These are phyloP conservation scores for Leishmania martiniquensis DNA, from an alignment of 208 protist species.

Conservation along the genomic window DNA sequence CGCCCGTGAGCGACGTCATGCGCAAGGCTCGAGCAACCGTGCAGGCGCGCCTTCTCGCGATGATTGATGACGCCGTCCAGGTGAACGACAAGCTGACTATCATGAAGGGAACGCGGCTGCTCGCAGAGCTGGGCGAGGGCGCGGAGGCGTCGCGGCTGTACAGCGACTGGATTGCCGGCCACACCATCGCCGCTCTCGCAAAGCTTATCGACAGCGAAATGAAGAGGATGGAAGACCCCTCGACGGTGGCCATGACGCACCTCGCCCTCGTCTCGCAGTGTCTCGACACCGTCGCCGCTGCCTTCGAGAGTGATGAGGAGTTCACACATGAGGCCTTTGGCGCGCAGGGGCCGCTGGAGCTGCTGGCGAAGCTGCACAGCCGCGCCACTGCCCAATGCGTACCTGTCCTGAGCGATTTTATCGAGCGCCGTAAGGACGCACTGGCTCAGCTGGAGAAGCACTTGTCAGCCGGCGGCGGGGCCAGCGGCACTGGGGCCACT, in stretches of 20 bases:
- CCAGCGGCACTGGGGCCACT: slow-evolving; percentile 3
- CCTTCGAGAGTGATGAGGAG: slow-evolving; percentile 77
- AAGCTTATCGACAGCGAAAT: slow-evolving; percentile 76
- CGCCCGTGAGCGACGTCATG: slow-evolving; percentile 28
- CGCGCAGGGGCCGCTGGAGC: slow-evolving; percentile 41
- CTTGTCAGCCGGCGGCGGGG: slow-evolving; percentile 4
- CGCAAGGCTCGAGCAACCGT: slow-evolving; percentile 29
- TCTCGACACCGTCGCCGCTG: slow-evolving; percentile 79
- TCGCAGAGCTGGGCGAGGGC: slow-evolving; percentile 51
- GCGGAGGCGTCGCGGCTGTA: slow-evolving; percentile 53
- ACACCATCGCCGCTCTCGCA: slow-evolving; percentile 59
- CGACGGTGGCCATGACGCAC: slow-evolving; percentile 67
- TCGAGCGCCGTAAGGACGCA: slow-evolving; percentile 59
- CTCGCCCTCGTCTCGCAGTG: slow-evolving; percentile 77
- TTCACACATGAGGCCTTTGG: slow-evolving; percentile 70
- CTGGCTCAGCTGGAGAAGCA: slow-evolving; percentile 39
- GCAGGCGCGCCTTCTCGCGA: slow-evolving; percentile 31
- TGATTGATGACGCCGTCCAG: slow-evolving; percentile 38
- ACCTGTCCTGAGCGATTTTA: slow-evolving; percentile 74
- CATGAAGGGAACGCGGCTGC: slow-evolving; percentile 54
- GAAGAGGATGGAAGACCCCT: slow-evolving; percentile 71
- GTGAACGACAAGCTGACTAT: slow-evolving; percentile 77
- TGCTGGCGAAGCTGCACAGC: slow-evolving; percentile 70
- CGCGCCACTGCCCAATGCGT: slow-evolving; percentile 75
- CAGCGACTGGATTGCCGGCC: slow-evolving; percentile 66